Base-by-base conservation (phyloP, 2,329 filamentous ascomycete genomes). In the Myriosclerotinia duriaeana region DNA sequence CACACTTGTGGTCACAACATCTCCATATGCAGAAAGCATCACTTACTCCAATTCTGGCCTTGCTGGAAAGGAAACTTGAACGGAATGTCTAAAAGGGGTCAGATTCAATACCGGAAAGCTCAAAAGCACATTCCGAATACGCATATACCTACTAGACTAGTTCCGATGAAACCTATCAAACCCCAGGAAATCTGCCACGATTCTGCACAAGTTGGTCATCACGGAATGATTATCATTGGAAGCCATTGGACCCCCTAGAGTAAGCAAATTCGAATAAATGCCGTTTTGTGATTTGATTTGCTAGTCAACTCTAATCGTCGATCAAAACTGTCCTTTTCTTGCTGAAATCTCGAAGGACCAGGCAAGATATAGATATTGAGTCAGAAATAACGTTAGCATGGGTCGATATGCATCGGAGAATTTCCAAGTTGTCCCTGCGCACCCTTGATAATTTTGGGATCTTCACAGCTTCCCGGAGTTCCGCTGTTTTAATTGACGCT, bases 291-390 rank as follows among this genome's bases (percentile, higher is more conserved):
- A 36, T 52, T 38, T 61, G 58, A 61, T 61, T 61, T 61, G 58
- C 50, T 48, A 12, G 56, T 48, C 5, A 4, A 38, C 8, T 38
- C 30, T 60, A 14, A 60, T 61, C 58, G 44, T 50, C 58, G 44
- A 61, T 50, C 30, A 40, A 20, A 50, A 26, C n/a, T 17, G 34
- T 50, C 20, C 20, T 50, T 50, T 50, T n/a, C 30, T 50, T 50
- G 9, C 58, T 26, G 44, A 26, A 50, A 60, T 38, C 44, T 26
- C 50, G 58, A n/a, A 50, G 30, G 58, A 38, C 30, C n/a, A 52
- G 44, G 30, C 12, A 38, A 50, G 58, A 60, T 60, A 60, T 60
- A 60, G 44, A 60, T 38, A 60, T 38, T 38, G 20, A 60, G 44
- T 38, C 17, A 60, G 58, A 30, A 30, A 61, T 61, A 34, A 61